phyloP scores from a whole-genome alignment of 805 yeast genomes.

The Vanderwaltozyma verrucispora region DNA sequence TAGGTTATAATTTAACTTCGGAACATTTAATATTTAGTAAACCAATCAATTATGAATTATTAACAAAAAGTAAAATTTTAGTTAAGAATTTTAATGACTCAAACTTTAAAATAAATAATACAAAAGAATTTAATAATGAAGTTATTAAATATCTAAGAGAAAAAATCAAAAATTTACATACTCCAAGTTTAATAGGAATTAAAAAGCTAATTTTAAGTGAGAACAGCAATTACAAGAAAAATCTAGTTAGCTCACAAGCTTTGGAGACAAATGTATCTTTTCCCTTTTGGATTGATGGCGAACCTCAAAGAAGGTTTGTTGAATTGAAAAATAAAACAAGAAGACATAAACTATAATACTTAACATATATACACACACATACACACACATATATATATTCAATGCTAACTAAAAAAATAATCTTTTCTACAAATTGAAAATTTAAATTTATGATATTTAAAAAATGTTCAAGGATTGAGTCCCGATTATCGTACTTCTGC shows the following conservation, averaged over 20 bases:
- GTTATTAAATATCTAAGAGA: constrained; percentile 32
- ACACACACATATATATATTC: too few relatives aligned
- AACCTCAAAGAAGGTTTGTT: constrained; percentile 16
- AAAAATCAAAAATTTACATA: constrained; percentile 27
- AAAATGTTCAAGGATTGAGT: too few relatives aligned
- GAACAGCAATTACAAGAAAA: constrained; percentile 1
- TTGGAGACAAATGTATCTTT: constrained; percentile 14
- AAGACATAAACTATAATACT: constrained; percentile 10
- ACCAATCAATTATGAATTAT: constrained; percentile 48
- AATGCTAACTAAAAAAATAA: too few relatives aligned
- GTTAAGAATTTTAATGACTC: constrained; percentile 40
- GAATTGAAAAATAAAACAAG: constrained; percentile 9
- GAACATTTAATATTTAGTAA: constrained; percentile 64
- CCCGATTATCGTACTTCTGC: too few relatives aligned
- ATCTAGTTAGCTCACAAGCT: constrained; percentile 11
- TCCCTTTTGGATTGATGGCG: constrained; percentile 21
- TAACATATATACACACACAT: background rate
- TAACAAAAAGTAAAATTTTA: constrained; percentile 46
- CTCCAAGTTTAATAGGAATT: constrained; percentile 33
- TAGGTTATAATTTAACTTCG: constrained; percentile 64
- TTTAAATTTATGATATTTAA: too few relatives aligned
- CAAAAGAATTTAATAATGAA: constrained; percentile 37
- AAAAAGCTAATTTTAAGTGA: constrained; percentile 29
- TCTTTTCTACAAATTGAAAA: too few relatives aligned
- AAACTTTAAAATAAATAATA: too few relatives aligned